These are phyloP conservation scores for Penicillium sp. DNA, from an alignment of 2,329 filamentous ascomycete species.

Conservation along the genomic window DNA sequence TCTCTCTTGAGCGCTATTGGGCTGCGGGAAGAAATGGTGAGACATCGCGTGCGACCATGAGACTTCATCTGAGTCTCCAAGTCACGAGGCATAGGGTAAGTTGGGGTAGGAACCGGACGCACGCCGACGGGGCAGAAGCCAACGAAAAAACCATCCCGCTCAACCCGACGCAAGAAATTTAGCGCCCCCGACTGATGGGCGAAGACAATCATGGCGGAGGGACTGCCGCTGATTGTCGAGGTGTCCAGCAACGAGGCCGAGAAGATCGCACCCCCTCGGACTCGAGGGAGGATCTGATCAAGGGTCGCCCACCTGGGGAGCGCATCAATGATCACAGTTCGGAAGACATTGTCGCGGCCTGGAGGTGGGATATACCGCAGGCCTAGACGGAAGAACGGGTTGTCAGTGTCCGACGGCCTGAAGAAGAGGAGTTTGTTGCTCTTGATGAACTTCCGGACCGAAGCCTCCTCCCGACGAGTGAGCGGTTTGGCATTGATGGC, in stretches of 20 bases:
- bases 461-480: constrained; percentile 2
- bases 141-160: constrained; percentile 6
- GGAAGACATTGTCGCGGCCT: not conserved
- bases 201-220: constrained; percentile 7
- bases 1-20: not conserved
- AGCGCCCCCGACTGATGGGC: constrained; percentile 4
- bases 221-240: not conserved
- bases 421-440: not conserved
- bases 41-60: not conserved
- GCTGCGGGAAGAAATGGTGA: too few species aligned
- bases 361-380: constrained; percentile 5
- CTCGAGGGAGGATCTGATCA: constrained; percentile 4
- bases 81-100: not conserved
- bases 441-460: not conserved
- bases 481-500: not conserved
- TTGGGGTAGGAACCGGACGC: constrained; percentile 7
- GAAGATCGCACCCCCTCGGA: constrained; percentile 8
- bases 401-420: not conserved
- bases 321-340: constrained; percentile 5
- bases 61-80: constrained; percentile 5
- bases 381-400: constrained; percentile 6
- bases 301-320: constrained; percentile 3
- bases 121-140: constrained; percentile 2
- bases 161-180: constrained; percentile 6
- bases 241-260: constrained; percentile 7